Percentiles rank a stretch among this genome's conserved stretches.
Conservation (phyloP, 768 basidiomycete species). For the Dacryopinax primogenitus region DNA sequence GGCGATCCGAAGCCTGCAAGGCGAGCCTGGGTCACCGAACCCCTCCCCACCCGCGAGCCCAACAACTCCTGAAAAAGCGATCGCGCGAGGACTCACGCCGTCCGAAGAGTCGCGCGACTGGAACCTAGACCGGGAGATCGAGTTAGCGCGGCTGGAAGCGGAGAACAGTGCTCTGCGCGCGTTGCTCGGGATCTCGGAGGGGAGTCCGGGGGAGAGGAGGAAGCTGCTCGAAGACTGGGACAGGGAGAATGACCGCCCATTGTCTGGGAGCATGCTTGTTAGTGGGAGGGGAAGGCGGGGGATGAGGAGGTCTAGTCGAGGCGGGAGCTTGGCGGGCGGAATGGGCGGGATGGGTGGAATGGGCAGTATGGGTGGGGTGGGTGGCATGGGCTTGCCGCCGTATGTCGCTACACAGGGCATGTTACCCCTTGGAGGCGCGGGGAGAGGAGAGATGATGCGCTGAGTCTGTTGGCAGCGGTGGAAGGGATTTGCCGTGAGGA, state of each 20-base stretch:
- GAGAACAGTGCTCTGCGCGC: conserved; percentile 74
- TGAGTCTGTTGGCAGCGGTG: too few relatives aligned
- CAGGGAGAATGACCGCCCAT: not conserved
- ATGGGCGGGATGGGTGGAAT: too few relatives aligned
- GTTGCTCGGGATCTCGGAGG: conserved; percentile 47
- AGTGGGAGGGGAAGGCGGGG: not conserved
- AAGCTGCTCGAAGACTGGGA: not conserved
- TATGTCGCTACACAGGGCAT: too few relatives aligned
- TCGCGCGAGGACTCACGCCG: not conserved
- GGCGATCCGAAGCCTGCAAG: conserved; percentile 56
- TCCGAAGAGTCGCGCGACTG: conserved; percentile 48
- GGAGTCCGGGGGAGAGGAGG: not conserved
- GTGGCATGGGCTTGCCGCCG: too few relatives aligned
- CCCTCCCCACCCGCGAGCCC: conserved; percentile 28
- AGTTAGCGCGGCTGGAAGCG: conserved; percentile 64
- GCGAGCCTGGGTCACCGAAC: conserved; percentile 40
- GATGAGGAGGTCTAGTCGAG: not conserved
- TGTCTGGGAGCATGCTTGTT: not conserved
- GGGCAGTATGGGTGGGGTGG: not conserved
- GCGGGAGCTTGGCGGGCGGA: not conserved
- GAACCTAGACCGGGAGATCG: conserved; percentile 75
- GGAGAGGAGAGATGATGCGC: too few relatives aligned
- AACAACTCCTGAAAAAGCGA: conserved; percentile 12
- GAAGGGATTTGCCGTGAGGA: too few relatives aligned
- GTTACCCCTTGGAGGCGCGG: too few relatives aligned